Percentiles rank a stretch among this genome's conserved stretches.
Conservation (phyloP, 805 yeast species). For the Metschnikowia cubensis region DNA sequence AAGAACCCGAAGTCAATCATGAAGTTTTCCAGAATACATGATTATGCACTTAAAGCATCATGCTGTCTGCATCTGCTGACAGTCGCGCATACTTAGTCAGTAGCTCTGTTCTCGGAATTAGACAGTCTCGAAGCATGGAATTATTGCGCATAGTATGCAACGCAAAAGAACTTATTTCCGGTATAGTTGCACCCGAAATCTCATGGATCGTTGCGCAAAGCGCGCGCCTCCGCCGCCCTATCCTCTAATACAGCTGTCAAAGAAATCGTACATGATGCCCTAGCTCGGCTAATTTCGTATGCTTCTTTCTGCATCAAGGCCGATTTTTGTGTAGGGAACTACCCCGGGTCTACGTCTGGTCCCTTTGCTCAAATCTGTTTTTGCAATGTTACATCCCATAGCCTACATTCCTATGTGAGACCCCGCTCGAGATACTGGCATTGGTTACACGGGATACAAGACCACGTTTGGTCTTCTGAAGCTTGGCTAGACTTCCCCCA, state of each 20-base stretch:
- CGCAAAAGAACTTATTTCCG: not conserved
- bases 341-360: not conserved
- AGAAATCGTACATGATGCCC: not conserved
- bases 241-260: not conserved
- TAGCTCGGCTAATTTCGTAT: not conserved
- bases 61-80: not conserved
- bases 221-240: not conserved
- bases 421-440: not conserved
- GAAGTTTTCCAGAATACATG: not conserved
- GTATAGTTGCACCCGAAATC: not conserved
- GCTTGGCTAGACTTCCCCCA: not conserved
- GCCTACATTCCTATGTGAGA: not conserved
- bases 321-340: not conserved
- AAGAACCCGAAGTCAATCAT: too few species aligned
- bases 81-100: not conserved
- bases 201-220: not conserved
- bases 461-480: not conserved
- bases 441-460: not conserved
- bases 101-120: not conserved
- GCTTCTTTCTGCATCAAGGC: not conserved
- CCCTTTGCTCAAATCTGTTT: not conserved
- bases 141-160: not conserved
- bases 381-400: not conserved
- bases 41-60: not conserved
- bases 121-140: slow-evolving; percentile 1